A percentile compares a stretch with the other conserved stretches of the same genome.
Conservation (phyloP, 225 moss, liverwort and hornwort genomes). For the Marchantia paleacea region DNA sequence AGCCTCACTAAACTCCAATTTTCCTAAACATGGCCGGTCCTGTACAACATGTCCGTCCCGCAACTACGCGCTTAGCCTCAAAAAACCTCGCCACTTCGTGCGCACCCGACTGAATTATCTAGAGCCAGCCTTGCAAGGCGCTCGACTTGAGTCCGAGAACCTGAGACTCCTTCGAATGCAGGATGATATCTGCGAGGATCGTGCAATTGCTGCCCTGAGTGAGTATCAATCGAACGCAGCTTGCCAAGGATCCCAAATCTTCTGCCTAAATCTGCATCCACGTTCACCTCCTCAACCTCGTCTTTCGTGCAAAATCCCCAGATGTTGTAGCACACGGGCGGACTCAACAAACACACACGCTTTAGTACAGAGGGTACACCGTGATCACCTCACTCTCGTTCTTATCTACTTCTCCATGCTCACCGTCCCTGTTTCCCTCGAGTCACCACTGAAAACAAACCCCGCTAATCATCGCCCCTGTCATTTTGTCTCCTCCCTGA, state of each 20-base stretch:
- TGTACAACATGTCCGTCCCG: not conserved
- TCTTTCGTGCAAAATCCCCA: not conserved
- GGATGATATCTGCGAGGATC: not conserved
- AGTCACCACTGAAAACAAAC: slow-evolving; percentile 37
- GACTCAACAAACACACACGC: slow-evolving; percentile 9
- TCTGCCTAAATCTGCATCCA: slow-evolving; percentile 5
- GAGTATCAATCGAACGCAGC: not conserved
- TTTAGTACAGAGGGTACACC: slow-evolving; percentile 18
- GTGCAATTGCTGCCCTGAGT: not conserved
- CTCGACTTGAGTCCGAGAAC: not conserved
- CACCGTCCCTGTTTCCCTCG: slow-evolving; percentile 19
- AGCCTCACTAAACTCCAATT: not conserved
- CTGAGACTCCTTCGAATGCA: not conserved
- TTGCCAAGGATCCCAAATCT: slow-evolving; percentile 8
- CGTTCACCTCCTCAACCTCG: not conserved
- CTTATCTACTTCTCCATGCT: not conserved
- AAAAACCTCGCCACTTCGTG: not conserved
- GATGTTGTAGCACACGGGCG: not conserved
- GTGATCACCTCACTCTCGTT: slow-evolving; percentile 5
- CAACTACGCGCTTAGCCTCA: not conserved
- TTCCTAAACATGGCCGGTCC: slow-evolving; percentile 1
- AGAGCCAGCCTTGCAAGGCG: not conserved
- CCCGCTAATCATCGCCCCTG: slow-evolving; percentile 35
- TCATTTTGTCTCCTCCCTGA: slow-evolving; percentile 20
- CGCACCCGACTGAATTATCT: not conserved